Conservation (phyloP, 495 filamentous ascomycete species). For the Penicillium verhagenii region DNA sequence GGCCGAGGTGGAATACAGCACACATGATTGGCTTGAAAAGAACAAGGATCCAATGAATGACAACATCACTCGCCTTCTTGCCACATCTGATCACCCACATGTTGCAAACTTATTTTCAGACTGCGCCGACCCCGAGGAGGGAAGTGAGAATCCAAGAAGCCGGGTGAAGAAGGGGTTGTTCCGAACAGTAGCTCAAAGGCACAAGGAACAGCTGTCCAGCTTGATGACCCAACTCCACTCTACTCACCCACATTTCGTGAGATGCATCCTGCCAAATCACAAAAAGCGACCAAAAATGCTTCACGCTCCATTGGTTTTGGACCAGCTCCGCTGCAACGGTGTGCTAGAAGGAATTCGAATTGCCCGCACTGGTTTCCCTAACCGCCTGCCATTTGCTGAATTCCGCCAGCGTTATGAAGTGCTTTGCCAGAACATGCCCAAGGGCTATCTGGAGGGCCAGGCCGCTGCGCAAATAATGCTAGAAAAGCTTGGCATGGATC, state of each 20-base stretch:
- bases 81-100: conserved; percentile 76
- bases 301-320: conserved; percentile 82
- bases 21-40: conserved; percentile 95
- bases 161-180: conserved; percentile 98
- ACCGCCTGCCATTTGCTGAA: conserved; percentile 86
- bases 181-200: conserved; percentile 92
- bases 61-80: conserved; percentile 86
- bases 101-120: conserved; percentile 84
- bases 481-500: conserved; percentile 82
- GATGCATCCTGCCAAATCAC: conserved; percentile 98
- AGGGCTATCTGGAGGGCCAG: conserved; percentile 88
- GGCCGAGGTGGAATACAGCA: conserved; percentile 95
- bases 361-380: conserved; percentile 97
- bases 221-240: conserved; percentile 95
- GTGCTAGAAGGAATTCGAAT: conserved; percentile 98
- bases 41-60: conserved; percentile 99
- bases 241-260: conserved; percentile 97
- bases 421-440: conserved; percentile 86
- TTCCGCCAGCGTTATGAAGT: conserved; percentile 97
- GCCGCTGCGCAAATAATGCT: conserved; percentile 81
- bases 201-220: conserved; percentile 94
- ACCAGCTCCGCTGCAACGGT: conserved; percentile 97
- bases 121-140: conserved; percentile 75
- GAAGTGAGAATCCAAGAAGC: conserved; percentile 61
- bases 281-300: conserved; percentile 96